Evolutionary conservation across 1,284 basidiomycete genomes (phyloP), one percentile per base, ranked within the genome.

Genomic region (Ganoderma lucidum): DNA sequence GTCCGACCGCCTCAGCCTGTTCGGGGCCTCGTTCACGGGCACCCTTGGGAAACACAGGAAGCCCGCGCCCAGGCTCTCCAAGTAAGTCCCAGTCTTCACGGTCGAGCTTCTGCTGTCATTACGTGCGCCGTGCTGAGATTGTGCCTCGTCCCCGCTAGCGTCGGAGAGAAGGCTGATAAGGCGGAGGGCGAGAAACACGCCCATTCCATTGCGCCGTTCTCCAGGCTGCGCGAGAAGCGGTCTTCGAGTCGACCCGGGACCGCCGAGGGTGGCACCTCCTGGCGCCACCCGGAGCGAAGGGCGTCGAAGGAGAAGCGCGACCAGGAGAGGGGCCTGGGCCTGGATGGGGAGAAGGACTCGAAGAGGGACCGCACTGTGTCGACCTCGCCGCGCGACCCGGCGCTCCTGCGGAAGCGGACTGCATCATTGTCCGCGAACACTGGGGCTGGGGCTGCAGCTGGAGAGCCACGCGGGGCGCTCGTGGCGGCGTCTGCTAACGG

Each of bases 51-150:
- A 92, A 76, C 82, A 83, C 63, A 83, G 95, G 71, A 97, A 97
- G 78, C 95, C 95, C 1, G 85, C 94, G 3, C 95, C 95, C 15
- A 87, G 87, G 77, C 88, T 89, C 73, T 87, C 87, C 58, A 81
- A 82, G 86, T 89, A 78, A 74, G 87, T 41, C 39, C 39, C 39
- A 6, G 39, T 59, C 56, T 59, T 19, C 56, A 35, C 56, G 35
- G 35, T 39, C 56, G n/a, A 59, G 30, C 56, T 55, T 28, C 32
- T 67, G 44, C 19, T 32, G 45, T 6, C 44, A 48, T 45, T 59
- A 42, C 60, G 10, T 42, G 19, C 53, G 61, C 64, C 53, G 42
- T 69, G 53, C 64, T 72, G 17, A 71, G 44, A 62, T n/a, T 56
- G 53, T 32, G 30, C 17, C 39, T 23, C 14, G 41, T 30, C 53